Base-by-base conservation (phyloP, 495 filamentous ascomycete species). In the Articulospora tetracladia region DNA sequence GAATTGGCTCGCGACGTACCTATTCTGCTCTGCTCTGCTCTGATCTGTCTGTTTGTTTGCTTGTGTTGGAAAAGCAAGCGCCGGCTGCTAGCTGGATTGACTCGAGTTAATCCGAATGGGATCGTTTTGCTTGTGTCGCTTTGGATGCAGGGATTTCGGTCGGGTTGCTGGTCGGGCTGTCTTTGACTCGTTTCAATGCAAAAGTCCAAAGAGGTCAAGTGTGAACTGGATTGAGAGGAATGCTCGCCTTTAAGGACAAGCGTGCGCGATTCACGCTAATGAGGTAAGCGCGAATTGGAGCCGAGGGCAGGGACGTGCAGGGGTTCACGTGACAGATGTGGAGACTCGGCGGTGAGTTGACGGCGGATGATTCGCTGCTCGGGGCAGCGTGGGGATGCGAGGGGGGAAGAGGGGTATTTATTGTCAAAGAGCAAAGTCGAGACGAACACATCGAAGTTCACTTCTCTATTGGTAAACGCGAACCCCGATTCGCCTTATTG, bases 151-250 rank as follows among this genome's bases (percentile, higher is more conserved):
- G 47, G 47, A 50, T 50, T 24, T 24, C 25, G 20, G 47, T 3
- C 10, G n/a, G 10, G 34, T 39, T n/a, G n/a, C n/a, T 39, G 34
- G 10, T n/a, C n/a, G n/a, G n/a, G n/a, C n/a, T 39, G 34, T 10
- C 7, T 34, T 50, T 22, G 19, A 3, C 15, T 44, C 22, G 39
- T 50, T 47, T 49, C 22, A 20, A 46, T 17, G 34, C 28, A 55
- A 27, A 47, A 30, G 36, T 49, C 41, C 39, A 58, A 58, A 58
- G 41, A 34, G 41, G 55, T 34, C 53, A 55, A 55, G 53, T 24
- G 53, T 19, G 3, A 27, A 2, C 51, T 34, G 49, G 15, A 19
- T 52, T 52, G 13, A 27, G 24, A 30, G 30, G 20, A 39, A 39
- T 41, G 17, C 3, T 12, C 3, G 25, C 46, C 44, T 34, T 48